Evolutionary conservation across 345 rosid species (phyloP).

Genomic region (Salix suchowensis): DNA sequence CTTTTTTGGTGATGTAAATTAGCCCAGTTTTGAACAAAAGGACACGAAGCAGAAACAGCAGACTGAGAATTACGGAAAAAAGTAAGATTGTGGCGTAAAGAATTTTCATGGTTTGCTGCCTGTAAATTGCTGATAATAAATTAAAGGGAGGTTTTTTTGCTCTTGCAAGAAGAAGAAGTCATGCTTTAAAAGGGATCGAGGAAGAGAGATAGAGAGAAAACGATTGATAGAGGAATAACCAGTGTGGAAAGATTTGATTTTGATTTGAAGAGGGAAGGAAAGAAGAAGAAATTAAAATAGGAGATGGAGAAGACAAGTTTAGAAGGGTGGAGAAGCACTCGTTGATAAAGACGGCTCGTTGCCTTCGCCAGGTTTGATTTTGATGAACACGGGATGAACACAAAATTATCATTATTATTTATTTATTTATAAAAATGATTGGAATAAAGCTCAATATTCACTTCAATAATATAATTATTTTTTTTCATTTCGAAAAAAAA

Average conservation of each 20-base stretch:
- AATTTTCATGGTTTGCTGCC: constrained; percentile 29
- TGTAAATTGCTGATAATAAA: neutral
- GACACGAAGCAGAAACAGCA: constrained; percentile 20
- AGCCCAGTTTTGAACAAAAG: constrained; percentile 56
- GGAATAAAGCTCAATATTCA: no score
- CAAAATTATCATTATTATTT: neutral
- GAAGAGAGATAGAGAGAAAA: neutral
- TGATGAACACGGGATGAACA: neutral
- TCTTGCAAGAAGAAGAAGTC: neutral
- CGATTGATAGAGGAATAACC: neutral
- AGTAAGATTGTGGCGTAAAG: neutral
- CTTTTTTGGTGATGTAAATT: constrained; percentile 44
- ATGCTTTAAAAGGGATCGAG: neutral
- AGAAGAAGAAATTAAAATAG: neutral
- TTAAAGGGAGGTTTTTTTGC: neutral
- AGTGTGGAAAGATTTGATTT: neutral
- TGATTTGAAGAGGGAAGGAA: neutral
- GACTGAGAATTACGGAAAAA: neutral
- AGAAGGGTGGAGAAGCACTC: neutral
- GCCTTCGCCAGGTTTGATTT: constrained; percentile 9
- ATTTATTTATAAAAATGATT: no score
- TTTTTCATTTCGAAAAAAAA: no score
- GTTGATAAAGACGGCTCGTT: neutral
- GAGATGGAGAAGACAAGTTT: neutral
- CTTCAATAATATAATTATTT: no score